Conservation (phyloP, 2,329 filamentous ascomycete species). For the Colletotrichum endophyticum region DNA sequence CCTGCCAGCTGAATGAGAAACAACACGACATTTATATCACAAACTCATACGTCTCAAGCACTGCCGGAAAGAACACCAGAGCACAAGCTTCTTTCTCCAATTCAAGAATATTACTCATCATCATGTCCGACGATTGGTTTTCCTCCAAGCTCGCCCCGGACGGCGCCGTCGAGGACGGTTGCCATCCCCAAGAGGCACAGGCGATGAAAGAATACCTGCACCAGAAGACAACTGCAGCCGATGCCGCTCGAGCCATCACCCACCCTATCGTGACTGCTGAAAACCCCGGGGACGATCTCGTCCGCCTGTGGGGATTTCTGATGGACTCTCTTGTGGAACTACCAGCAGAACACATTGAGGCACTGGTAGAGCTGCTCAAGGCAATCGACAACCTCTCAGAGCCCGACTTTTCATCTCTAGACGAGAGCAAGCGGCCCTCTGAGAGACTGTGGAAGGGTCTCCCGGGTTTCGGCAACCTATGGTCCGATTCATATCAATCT, state of each 20-base stretch:
- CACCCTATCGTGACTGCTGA: neutral
- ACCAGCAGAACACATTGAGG: neutral
- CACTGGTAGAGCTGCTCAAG: neutral
- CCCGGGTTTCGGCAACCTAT: neutral
- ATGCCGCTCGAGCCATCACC: neutral
- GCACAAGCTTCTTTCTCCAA: rapidly evolving
- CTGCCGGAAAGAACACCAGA: neutral
- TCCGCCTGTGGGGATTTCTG: neutral
- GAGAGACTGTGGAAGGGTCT: neutral
- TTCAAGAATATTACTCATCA: rapidly evolving
- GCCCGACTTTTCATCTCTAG: neutral
- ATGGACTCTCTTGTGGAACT: neutral
- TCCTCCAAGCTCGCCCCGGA: neutral
- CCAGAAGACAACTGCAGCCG: neutral
- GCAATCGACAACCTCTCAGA: neutral
- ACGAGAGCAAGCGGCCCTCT: neutral
- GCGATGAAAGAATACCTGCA: neutral
- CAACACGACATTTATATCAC: neutral
- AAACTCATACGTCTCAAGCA: neutral
- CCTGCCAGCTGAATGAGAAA: neutral
- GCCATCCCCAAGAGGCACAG: neutral
- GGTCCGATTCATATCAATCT: neutral
- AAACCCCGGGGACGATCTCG: neutral
- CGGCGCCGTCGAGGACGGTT: neutral
- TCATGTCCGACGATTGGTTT: neutral